Evolutionary conservation across 1,284 basidiomycete genomes (phyloP), one percentile per base, ranked within the genome.

Genomic region (Fomitopsis betulina): DNA sequence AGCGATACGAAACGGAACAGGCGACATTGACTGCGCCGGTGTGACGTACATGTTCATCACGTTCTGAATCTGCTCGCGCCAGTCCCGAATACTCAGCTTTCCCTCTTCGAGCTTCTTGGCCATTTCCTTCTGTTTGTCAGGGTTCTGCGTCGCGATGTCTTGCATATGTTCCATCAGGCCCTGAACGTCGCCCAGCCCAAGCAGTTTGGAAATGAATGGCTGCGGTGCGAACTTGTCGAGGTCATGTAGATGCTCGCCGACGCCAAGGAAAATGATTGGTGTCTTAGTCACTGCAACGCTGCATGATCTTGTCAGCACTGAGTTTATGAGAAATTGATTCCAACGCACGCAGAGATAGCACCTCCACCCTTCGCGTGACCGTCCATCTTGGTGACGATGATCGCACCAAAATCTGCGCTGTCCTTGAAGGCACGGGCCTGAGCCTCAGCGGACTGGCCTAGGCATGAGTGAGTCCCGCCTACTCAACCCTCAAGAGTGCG

Each of bases 331-430:
- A 10, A 15, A 12, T 60, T 55, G 38, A 3, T n/a, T 35, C 50
- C 33, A 35, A 81, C 92, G 63, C 75, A 96, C 95, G 96, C 96
- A 51, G 97, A 99, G 63, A 99, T 99, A 37, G 97, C 97, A 60
- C 97, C 97, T 74, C 97, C 97, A 64, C 97, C 97, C 73, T 98
- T 99, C 1, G 97, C 97, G 71, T 99, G 97, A 6, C 97, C 97
- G 68, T 99, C 97, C 85, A 99, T 94, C 77, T 99, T 99, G 23
- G 97, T 99, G 19, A 99, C 96, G 64, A 99, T 97, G 67, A 99
- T 99, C 1, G 96, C 96, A 65, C 96, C 97, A 73, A 98, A 99
- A 70, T 97, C 88, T 15, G 96, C 93, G 62, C 92, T 95, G 62
- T 98, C 95, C 75, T 99, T 99, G 83, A 99, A 99, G 1, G 97